phyloP scores from a whole-genome alignment of 352 stramenopile genomes.

The Aphanomyces invadans region DNA sequence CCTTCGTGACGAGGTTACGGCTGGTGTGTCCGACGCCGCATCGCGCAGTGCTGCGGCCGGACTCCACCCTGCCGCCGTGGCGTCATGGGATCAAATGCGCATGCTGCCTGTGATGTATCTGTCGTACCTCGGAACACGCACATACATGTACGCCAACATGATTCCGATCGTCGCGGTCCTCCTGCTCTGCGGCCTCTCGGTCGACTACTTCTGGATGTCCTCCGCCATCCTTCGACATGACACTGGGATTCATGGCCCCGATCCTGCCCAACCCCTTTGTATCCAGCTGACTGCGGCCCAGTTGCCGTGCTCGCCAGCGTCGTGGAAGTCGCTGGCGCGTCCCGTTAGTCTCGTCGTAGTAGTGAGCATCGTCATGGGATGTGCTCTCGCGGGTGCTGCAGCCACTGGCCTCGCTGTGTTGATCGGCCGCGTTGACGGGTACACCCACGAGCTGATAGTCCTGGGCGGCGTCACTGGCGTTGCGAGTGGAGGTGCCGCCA shows the following conservation, averaged over 20 bases:
- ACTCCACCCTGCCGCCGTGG: not conserved
- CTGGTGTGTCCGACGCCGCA: too few species aligned
- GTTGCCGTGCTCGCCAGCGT: too few species aligned
- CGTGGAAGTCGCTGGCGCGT: not conserved
- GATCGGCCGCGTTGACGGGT: not conserved
- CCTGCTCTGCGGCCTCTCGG: not conserved
- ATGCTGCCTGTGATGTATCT: not conserved
- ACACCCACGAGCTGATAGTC: not conserved
- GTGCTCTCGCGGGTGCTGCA: not conserved
- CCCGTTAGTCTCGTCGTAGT: not conserved
- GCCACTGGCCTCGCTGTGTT: not conserved
- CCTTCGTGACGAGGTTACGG: too few species aligned
- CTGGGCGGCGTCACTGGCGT: not conserved
- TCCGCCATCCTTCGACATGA: not conserved
- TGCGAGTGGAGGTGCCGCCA: not conserved
- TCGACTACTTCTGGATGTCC: slow-evolving; percentile 9
- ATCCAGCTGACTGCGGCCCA: not conserved
- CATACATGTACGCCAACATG: not conserved
- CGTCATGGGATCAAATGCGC: not conserved
- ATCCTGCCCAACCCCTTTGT: not conserved
- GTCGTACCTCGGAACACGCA: not conserved
- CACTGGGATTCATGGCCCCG: not conserved
- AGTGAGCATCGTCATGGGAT: not conserved
- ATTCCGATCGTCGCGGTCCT: not conserved
- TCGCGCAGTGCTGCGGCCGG: too few species aligned